A percentile compares a stretch with the other conserved stretches of the same genome.
Evolutionary conservation across 805 yeast genomes (phyloP).

Genomic region (Saturnispora gosingensis): DNA sequence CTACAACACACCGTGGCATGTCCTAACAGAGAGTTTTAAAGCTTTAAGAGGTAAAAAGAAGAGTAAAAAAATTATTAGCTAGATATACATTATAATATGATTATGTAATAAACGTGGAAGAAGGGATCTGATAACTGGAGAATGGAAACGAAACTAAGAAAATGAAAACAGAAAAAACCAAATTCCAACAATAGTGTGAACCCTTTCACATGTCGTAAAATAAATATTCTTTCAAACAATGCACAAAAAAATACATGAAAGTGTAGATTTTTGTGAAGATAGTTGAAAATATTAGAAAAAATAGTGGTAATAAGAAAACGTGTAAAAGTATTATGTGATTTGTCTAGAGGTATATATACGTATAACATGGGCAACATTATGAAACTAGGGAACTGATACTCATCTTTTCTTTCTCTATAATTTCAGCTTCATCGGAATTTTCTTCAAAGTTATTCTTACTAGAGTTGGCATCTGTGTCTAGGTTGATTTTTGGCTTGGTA

Average conservation of each 20-base stretch:
- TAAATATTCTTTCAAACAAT: too few relatives aligned
- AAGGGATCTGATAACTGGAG: too few relatives aligned
- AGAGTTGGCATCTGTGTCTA: not conserved
- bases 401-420: conserved; percentile 6
- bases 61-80: too few relatives aligned
- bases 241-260: not conserved
- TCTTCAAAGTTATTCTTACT: not conserved
- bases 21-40: too few relatives aligned
- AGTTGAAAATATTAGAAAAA: not conserved
- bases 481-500: not conserved
- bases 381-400: conserved; percentile 10
- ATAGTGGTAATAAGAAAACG: not conserved
- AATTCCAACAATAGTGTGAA: not conserved
- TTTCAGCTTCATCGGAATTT: not conserved
- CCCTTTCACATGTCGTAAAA: not conserved
- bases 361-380: not conserved
- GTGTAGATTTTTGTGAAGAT: not conserved
- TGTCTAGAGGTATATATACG: not conserved
- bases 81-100: too few relatives aligned
- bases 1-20: not conserved
- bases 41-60: too few relatives aligned
- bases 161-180: not conserved
- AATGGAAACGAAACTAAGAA: too few relatives aligned
- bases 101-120: too few relatives aligned
- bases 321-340: not conserved